Evolutionary conservation across 129 eudicot species (phyloP), one percentile per base, ranked within the genome.

Genomic region (Tanacetum coccineum): DNA sequence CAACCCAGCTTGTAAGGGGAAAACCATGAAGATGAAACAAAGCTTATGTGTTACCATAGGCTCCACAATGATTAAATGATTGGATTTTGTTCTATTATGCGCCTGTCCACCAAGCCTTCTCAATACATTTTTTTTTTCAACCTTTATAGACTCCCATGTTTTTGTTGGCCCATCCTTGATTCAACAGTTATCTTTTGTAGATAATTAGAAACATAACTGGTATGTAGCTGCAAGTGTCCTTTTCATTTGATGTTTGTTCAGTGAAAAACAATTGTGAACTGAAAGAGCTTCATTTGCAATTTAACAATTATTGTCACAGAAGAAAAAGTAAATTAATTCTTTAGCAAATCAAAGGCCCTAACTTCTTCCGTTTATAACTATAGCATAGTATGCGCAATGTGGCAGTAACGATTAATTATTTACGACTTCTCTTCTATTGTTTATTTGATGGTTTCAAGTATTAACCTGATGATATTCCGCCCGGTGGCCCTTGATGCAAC

Each of bases 161-260:
- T 20, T 8, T 12, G 8, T 4, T 12, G 32, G 25, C 30, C 39
- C 30, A 1, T 36, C 9, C 40, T 36, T 36, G 40, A 36, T 36
- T 36, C 42, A 36, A 6, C 42, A 36, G 42, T 13, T 25, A 20
- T 10, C 52, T 64, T 63, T 32, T 45, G 20, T 64, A 45, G 14
- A 45, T 45, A 21, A 26, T 45, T 20, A 57, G 26, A 13, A 57
- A 12, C 6, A 53, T 57, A 25, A 6, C 40, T 57, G 22, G 62
- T 45, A 20, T 42, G 32, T 20, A 64, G 22, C 44, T 59, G 42
- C 42, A 59, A n/a, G 13, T 30, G 45, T 44, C 36, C 65, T 59
- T 44, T 39, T 32, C 36, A 28, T n/a, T 30, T 28, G 9, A 59
- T 59, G 65, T 61, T 61, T 61, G n/a, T 61, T 61, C 21, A 39